Conservation (phyloP, 352 stramenopile species). For the Globisporangium spiculum region DNA sequence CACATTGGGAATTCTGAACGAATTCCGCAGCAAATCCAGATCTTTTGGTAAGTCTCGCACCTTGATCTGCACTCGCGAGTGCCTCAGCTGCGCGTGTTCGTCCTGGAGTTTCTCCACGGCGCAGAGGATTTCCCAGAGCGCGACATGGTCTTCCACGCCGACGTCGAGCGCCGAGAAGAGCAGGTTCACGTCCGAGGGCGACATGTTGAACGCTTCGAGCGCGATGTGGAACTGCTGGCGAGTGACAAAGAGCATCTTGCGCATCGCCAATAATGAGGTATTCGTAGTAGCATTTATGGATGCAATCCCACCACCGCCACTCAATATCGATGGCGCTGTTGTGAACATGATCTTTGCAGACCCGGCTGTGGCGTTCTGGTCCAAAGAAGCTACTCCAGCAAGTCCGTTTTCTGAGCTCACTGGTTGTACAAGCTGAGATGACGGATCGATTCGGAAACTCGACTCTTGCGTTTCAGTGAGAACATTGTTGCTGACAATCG, state of each 20-base stretch:
- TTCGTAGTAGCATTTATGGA: background rate
- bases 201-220: constrained; percentile 48
- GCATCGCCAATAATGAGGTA: constrained; percentile 26
- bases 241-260: constrained; percentile 37
- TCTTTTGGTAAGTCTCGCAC: constrained; percentile 36
- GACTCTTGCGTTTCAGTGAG: background rate
- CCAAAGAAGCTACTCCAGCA: background rate
- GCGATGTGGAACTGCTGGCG: constrained; percentile 59
- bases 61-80: constrained; percentile 45
- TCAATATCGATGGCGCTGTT: background rate
- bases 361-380: background rate
- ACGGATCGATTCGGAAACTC: background rate
- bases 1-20: constrained; percentile 12
- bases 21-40: constrained; percentile 30
- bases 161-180: constrained; percentile 61
- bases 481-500: background rate
- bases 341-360: constrained; percentile 4
- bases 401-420: background rate
- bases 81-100: constrained; percentile 39
- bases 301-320: background rate
- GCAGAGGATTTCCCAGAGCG: constrained; percentile 46
- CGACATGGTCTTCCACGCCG: constrained; percentile 43
- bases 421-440: background rate
- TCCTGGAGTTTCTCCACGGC: constrained; percentile 44
- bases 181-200: constrained; percentile 47